Conservation (phyloP, 805 yeast genomes). For the Huiozyma naganishii region DNA sequence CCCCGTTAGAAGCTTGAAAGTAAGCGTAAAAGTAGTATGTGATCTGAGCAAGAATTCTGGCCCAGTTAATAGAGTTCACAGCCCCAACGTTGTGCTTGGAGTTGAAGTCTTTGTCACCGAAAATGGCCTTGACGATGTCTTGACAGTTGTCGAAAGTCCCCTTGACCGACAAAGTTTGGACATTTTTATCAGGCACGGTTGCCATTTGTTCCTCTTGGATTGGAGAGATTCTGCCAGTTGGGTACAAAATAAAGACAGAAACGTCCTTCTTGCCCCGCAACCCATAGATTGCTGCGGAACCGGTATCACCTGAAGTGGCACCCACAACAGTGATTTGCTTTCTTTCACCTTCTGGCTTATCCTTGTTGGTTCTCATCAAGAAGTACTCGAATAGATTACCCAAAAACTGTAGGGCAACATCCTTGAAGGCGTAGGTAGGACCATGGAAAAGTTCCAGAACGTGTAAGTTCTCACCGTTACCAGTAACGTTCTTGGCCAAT, state of each 20-base stretch:
- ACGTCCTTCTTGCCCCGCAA: slow-evolving; percentile 94
- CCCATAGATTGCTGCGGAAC: slow-evolving; percentile 98
- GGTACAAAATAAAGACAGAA: slow-evolving; percentile 92
- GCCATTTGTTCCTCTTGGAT: slow-evolving; percentile 99
- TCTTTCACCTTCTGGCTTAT: slow-evolving; percentile 43
- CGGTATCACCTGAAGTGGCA: slow-evolving; percentile 98
- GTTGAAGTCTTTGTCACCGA: slow-evolving; percentile 84
- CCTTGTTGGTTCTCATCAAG: slow-evolving; percentile 59
- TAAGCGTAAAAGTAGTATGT: slow-evolving; percentile 92
- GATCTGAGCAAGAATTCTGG: slow-evolving; percentile 93
- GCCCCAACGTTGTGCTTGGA: slow-evolving; percentile 90
- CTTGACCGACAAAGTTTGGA: slow-evolving; percentile 87
- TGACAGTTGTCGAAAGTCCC: slow-evolving; percentile 99
- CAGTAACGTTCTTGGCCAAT: slow-evolving; percentile 44
- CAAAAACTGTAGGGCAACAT: slow-evolving; percentile 94
- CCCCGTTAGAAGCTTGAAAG: slow-evolving; percentile 47
- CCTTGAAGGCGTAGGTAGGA: slow-evolving; percentile 98
- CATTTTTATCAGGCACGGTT: slow-evolving; percentile 83
- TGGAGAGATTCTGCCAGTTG: slow-evolving; percentile 95
- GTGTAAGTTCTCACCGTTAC: slow-evolving; percentile 48
- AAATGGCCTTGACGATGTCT: slow-evolving; percentile 86
- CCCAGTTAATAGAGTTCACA: slow-evolving; percentile 98
- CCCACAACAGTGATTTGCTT: slow-evolving; percentile 93
- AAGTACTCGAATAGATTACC: slow-evolving; percentile 95
- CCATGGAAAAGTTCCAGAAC: slow-evolving; percentile 94